phyloP scores from a whole-genome alignment of 352 stramenopile genomes.

The Phytophthora vignae region DNA sequence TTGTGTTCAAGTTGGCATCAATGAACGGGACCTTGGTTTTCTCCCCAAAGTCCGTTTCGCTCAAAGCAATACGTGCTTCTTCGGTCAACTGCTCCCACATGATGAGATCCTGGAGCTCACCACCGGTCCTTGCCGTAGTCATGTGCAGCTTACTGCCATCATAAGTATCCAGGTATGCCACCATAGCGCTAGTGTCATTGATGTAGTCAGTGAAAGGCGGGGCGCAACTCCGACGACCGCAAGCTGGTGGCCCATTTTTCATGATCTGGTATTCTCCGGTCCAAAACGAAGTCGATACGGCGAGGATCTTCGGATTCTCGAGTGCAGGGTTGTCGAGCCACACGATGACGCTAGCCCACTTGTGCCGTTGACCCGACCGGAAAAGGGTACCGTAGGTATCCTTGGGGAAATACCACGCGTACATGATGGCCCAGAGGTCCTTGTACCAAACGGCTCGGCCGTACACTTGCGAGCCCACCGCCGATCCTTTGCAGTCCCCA shows the following conservation, averaged over 20 bases:
- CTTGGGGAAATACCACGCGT: slow-evolving; percentile 58
- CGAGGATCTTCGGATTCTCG: slow-evolving; percentile 4
- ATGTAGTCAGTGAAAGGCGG: neutral
- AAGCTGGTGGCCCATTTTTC: neutral
- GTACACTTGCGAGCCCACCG: slow-evolving; percentile 15
- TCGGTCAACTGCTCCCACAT: slow-evolving; percentile 17
- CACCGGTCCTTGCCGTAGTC: neutral
- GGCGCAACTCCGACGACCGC: neutral
- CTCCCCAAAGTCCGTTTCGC: slow-evolving; percentile 24
- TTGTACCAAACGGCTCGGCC: slow-evolving; percentile 14
- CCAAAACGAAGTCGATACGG: neutral
- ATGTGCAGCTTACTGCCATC: neutral
- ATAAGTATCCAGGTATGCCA: neutral
- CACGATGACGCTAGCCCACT: slow-evolving; percentile 44
- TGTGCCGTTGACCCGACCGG: slow-evolving; percentile 20
- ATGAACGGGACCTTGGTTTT: slow-evolving; percentile 24
- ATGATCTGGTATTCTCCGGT: neutral
- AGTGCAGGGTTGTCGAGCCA: slow-evolving; percentile 39
- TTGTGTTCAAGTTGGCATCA: slow-evolving; percentile 18
- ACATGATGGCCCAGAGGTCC: slow-evolving; percentile 30
- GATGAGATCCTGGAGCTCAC: slow-evolving; percentile 20
- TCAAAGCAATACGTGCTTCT: slow-evolving; percentile 18
- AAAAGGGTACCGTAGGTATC: neutral
- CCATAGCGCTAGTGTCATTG: neutral
- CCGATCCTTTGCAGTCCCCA: slow-evolving; percentile 5